These are phyloP conservation scores for Albugo candida DNA, from an alignment of 352 stramenopile species.

Conservation along the genomic window DNA sequence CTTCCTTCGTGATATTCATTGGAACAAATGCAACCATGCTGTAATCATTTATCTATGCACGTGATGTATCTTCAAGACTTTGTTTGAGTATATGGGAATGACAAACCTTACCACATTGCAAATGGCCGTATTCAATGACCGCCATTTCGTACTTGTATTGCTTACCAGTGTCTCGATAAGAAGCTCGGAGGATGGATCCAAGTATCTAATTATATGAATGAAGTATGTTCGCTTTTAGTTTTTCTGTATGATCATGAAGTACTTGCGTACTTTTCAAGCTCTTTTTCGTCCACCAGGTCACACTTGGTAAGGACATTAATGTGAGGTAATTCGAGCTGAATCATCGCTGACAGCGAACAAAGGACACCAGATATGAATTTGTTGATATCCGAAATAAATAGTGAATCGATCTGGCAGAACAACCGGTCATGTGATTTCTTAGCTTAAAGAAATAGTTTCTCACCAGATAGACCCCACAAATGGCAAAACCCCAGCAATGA, in stretches of 20 bases:
- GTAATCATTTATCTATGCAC: constrained; percentile 82
- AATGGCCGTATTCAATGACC: constrained; percentile 55
- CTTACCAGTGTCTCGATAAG: constrained; percentile 65
- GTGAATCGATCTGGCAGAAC: constrained; percentile 65
- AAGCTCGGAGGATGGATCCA: constrained; percentile 69
- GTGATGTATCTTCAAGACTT: not conserved
- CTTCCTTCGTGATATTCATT: constrained; percentile 93
- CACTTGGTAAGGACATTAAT: constrained; percentile 88
- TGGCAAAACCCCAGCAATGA: constrained; percentile 73
- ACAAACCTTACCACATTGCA: constrained; percentile 59
- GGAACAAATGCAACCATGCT: constrained; percentile 95
- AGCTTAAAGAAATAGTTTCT: constrained; percentile 2
- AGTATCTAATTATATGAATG: constrained; percentile 15
- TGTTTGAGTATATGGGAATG: not conserved
- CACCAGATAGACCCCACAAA: constrained; percentile 80
- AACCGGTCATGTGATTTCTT: not conserved
- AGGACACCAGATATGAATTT: constrained; percentile 98
- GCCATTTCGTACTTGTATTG: constrained; percentile 66
- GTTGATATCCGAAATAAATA: constrained; percentile 89
- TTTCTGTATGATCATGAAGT: too few species aligned
- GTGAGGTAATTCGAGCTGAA: constrained; percentile 94
- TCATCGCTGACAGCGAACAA: constrained; percentile 93
- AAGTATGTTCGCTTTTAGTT: too few species aligned
- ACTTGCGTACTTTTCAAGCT: constrained; percentile 50
- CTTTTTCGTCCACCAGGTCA: constrained; percentile 78